Evolutionary conservation across 1,139 yeast genomes (phyloP).

Genomic region (Debaryomycetaceae sp.): DNA sequence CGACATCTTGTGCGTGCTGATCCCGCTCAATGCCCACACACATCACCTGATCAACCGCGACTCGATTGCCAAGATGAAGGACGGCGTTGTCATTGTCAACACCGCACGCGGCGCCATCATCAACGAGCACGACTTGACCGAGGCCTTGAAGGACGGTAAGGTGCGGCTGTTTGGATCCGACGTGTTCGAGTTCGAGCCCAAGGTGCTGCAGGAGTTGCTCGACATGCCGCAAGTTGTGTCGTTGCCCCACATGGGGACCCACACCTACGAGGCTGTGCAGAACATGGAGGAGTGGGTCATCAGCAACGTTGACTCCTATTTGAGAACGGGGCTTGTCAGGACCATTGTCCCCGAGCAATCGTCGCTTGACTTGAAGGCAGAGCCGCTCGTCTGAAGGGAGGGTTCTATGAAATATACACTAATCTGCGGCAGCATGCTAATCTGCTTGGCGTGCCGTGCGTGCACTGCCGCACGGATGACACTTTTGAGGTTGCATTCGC

Average conservation of each 20-base stretch:
- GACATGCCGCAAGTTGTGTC: conserved; percentile 56
- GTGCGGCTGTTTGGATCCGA: conserved; percentile 75
- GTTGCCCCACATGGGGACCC: conserved; percentile 83
- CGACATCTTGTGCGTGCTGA: conserved; percentile 58
- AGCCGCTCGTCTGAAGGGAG: conserved; percentile 1
- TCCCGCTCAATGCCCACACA: conserved; percentile 60
- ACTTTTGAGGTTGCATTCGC: too few species aligned
- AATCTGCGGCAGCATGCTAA: background rate
- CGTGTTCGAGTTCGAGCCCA: conserved; percentile 82
- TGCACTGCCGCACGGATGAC: too few species aligned
- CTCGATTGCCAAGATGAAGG: conserved; percentile 54
- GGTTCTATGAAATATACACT: background rate
- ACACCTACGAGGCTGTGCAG: conserved; percentile 52
- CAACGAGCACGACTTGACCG: conserved; percentile 60
- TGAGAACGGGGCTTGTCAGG: conserved; percentile 57
- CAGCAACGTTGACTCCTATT: conserved; percentile 38
- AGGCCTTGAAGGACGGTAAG: conserved; percentile 63
- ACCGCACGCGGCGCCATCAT: conserved; percentile 76
- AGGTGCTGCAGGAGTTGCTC: conserved; percentile 54
- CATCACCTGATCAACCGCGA: conserved; percentile 53
- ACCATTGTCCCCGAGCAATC: conserved; percentile 67
- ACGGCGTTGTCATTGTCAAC: conserved; percentile 60
- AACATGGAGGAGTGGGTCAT: conserved; percentile 57
- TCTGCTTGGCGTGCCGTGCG: background rate
- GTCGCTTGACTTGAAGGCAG: conserved; percentile 1